Base-by-base conservation (phyloP, 2,329 filamentous ascomycete species). In the Trichoderma sp. region DNA sequence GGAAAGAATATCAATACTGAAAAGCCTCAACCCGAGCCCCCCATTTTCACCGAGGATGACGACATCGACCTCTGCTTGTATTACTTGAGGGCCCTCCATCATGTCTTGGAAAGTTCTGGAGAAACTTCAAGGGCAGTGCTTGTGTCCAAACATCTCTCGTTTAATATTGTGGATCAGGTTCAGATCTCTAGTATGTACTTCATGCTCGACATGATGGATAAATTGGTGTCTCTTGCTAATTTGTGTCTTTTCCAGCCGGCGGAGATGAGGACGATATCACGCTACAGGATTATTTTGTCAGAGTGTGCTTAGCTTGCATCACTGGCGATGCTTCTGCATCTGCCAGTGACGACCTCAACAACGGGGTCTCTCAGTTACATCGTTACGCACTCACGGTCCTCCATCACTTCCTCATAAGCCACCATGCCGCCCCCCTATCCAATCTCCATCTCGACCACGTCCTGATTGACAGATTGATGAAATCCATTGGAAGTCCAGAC, bases 1-100 rank as follows among this genome's bases (percentile, higher is more conserved):
- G 60, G 61, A 19, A 66, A 73, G 19, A 70, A 65, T n/a, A 35
- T 66, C 22, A 69, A 73, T 37, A 67, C 56, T 35, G 69, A 73
- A 2, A 60, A 73, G 37, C 34, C 65, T n/a, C 34, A 65, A 12
- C 19, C 27, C 27, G 34, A 60, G 6, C 19, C 70, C 2, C 45
- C 70, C 4, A 53, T 68, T 0, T 78, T 87, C 68, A 80, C 79
- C 3, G 81, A 83, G 53, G 84, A 88, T 7, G 88, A 93, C 70
- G 91, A 96, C 71, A 83, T 93, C 8, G 90, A 91, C 70, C 85
- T 93, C 67, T 92, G 89, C 69, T 80, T 92, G 3, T 96, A 97
- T 76, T 90, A 94, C 73, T 80, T 97, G 22, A 87, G 87, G 61
- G 90, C 91, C 2, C 77, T 97, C 1, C 89, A 89, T 5, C 91